Evolutionary conservation across 1,284 basidiomycete genomes (phyloP), one percentile per base, ranked within the genome.

Genomic region (Psilocybe mexicana): DNA sequence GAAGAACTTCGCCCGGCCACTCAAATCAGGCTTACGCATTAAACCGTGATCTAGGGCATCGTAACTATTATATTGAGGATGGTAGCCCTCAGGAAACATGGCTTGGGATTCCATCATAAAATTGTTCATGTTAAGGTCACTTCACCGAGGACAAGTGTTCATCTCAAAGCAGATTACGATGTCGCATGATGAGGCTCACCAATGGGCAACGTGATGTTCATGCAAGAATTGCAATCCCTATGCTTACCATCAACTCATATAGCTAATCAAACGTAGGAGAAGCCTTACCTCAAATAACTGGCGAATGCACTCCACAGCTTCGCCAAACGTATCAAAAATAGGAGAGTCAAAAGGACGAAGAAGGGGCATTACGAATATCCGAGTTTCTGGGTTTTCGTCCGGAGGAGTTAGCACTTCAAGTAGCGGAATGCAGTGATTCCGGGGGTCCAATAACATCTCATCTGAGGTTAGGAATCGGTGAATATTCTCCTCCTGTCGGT

Each of bases 171-270:
- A 24, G 12, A 33, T 33, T 1, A 0, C 3, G 61, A 10, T 12
- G 5, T 33, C 4, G 25, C 64, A 6, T 54, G 6, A 14, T 23
- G 33, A 23, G 24, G 30, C 24, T 12, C 23, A 75, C 78, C 76
- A 62, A 58, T 79, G 77, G 0, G 73, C 74, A 12, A 78, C 65
- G 43, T 70, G 61, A n/a, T 75, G 63, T 4, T 70, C 45, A 56
- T 79, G 79, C 65, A 79, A 69, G 44, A 74, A 79, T 46, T 66
- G 63, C 0, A 79, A 28, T 0, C 76, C 77, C 76, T 79, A 35
- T 14, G 5, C 18, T n/a, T 2, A 8, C 18, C 12, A 28, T 36
- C 2, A 44, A 24, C 23, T 25, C 11, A 2, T 23, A 10, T 10
- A 7, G 30, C 8, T 8, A 8, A 33, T 2, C 10, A 12, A 25